phyloP scores from a whole-genome alignment of 73 alveolate genomes.

The Paramecium biaurelia region DNA sequence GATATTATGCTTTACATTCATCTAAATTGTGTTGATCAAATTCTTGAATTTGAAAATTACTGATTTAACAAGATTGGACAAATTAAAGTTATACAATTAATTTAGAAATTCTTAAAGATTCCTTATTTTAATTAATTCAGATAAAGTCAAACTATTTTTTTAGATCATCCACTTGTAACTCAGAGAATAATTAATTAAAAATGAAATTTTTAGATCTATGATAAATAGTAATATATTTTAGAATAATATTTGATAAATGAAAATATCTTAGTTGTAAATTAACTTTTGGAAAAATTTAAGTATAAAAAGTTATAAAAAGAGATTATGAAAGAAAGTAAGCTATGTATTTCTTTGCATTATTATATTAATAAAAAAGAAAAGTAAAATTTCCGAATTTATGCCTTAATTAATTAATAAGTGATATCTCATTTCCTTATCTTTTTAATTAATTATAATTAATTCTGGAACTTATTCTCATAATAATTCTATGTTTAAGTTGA shows the following conservation, averaged over 20 bases:
- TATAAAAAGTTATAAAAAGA: background rate
- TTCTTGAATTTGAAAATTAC: too few species aligned
- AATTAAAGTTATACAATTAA: too few species aligned
- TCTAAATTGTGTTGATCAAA: background rate
- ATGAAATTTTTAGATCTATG: too few species aligned
- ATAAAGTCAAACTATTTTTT: background rate
- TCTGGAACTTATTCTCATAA: background rate
- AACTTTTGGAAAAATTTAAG: too few species aligned
- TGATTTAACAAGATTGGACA: background rate
- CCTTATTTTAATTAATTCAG: background rate
- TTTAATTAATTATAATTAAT: background rate
- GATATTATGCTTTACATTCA: background rate
- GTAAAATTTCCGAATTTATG: background rate
- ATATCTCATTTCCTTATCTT: background rate
- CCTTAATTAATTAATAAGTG: background rate
- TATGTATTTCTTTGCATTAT: background rate
- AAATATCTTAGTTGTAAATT: background rate
- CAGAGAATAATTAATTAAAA: too few species aligned
- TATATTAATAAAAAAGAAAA: background rate
- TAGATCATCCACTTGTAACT: too few species aligned
- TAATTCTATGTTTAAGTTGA: background rate
- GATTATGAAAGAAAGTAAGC: background rate
- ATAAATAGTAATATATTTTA: too few species aligned
- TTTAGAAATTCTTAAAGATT: background rate
- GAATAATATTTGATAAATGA: too few species aligned